These are phyloP conservation scores for Fusarium poae DNA, from an alignment of 2,329 filamentous ascomycete genomes.

Conservation along the genomic window DNA sequence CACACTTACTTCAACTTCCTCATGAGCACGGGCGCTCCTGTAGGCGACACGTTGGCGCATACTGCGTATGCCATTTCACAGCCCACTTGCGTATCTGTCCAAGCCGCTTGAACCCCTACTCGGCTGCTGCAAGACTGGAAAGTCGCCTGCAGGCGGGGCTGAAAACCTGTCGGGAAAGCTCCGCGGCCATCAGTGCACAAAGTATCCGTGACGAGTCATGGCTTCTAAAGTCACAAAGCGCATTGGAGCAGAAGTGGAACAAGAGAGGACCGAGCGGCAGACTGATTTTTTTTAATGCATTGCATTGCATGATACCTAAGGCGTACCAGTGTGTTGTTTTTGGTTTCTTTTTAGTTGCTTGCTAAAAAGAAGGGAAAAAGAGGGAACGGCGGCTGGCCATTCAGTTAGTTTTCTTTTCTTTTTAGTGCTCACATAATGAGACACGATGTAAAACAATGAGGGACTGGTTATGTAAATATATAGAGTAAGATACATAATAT, in stretches of 20 bases:
- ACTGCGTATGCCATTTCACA: conserved; percentile 16
- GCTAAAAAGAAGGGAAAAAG: conserved; percentile 7
- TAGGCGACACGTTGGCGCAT: conserved; percentile 8
- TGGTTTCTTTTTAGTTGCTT: conserved; percentile 11
- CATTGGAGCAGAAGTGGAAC: conserved; percentile 26
- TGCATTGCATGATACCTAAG: conserved; percentile 45
- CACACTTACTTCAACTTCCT: conserved; percentile 3
- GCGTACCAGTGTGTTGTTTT: conserved; percentile 37
- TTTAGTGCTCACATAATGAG: conserved; percentile 28
- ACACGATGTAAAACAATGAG: conserved; percentile 33
- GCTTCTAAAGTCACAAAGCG: conserved; percentile 17
- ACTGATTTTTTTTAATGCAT: conserved; percentile 32
- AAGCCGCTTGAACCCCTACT: not conserved
- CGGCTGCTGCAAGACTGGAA: conserved; percentile 3
- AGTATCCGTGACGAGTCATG: conserved; percentile 29
- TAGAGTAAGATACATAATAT: conserved; percentile 31
- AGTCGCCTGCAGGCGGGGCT: conserved; percentile 7
- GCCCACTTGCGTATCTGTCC: not conserved
- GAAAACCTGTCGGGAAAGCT: conserved; percentile 5
- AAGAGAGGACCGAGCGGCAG: conserved; percentile 17
- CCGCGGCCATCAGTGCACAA: conserved; percentile 17
- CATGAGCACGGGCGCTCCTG: conserved; percentile 14
- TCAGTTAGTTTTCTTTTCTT: not conserved
- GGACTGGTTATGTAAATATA: conserved; percentile 23
- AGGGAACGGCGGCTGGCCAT: conserved; percentile 14